Base-by-base conservation (phyloP, 768 basidiomycete species). In the Mycena indigotica region DNA sequence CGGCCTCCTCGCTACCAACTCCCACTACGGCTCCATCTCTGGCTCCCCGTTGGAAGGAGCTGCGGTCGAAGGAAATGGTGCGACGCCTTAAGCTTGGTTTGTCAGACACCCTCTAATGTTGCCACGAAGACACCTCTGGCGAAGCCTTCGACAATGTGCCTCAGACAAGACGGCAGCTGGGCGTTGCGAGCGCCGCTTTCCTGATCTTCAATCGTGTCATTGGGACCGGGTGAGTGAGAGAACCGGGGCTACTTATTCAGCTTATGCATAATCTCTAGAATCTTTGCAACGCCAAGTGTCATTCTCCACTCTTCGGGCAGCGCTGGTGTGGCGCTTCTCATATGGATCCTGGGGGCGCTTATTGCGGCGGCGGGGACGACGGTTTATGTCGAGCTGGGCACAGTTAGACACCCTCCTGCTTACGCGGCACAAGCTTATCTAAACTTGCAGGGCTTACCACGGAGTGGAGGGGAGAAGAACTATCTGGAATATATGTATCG, bases 381-480 rank as follows among this genome's bases (percentile, higher is more conserved):
- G 24, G 76, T 77, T 0, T 79, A 78, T 52, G 74, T 79, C 16
- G 67, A 73, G 5, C 75, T 76, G 69, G 76, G 76, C 25, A 68
- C 72, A 5, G 75, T 76, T 57, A 19, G 75, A 66, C 4, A 19
- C 44, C 12, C 28, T 5, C 48, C n/a, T 32, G 1, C 50, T 48
- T 10, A 17, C 29, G 13, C 45, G 6, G 41, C 28, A 51, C 23
- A 24, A 38, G 16, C 30, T 39, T 3, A 41, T 53, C 28, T 44
- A 41, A 29, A 3, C 26, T 1, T 21, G 17, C 29, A 77, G 84
- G 85, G 79, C 13, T 67, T 88, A 1, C 87, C 87, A 1, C 73
- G 77, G 17, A 87, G 77, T 46, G 87, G 87, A 12, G 88, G 84
- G n/a, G 87, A 89, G 70, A 88, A 88, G 68, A 86, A 82, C 44